phyloP scores from a whole-genome alignment of 2,329 filamentous ascomycete species.

The Fusarium pseudocircinatum region DNA sequence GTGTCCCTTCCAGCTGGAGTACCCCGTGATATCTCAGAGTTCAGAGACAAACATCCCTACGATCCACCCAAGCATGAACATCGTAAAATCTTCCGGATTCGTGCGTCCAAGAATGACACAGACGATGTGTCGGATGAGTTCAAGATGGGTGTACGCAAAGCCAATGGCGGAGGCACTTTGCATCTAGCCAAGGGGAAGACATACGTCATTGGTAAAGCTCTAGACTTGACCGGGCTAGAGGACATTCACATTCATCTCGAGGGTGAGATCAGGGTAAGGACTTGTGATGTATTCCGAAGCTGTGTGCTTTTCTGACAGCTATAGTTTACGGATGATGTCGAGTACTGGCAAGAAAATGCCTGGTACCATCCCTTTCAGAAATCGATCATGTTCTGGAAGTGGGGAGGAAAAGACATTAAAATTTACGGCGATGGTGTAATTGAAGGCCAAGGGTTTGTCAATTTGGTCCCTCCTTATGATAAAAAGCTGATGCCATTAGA shows the following conservation, averaged over 20 bases:
- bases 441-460: constrained; percentile 59
- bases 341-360: constrained; percentile 55
- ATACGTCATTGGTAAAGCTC: constrained; percentile 67
- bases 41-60: constrained; percentile 34
- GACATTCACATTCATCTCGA: constrained; percentile 67
- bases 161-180: constrained; percentile 68
- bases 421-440: constrained; percentile 67
- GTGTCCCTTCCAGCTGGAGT: constrained; percentile 11
- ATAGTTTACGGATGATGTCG: constrained; percentile 55
- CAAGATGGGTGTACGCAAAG: constrained; percentile 46
- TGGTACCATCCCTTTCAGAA: constrained; percentile 56
- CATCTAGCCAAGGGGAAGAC: constrained; percentile 62
- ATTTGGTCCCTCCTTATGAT: fast-evolving
- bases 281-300: fast-evolving
- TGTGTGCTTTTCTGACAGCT: background rate
- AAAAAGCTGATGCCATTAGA: background rate
- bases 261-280: constrained; percentile 57
- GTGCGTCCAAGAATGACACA: constrained; percentile 14
- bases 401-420: constrained; percentile 69
- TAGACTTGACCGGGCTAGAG: constrained; percentile 67
- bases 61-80: constrained; percentile 7
- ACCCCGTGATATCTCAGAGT: constrained; percentile 24
- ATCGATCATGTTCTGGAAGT: constrained; percentile 71
- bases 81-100: constrained; percentile 27
- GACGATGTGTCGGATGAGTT: constrained; percentile 36